A percentile compares a stretch with the other conserved stretches of the same genome.
Conservation (phyloP, 2,329 filamentous ascomycete species). For the Fusarium xyrophilum region DNA sequence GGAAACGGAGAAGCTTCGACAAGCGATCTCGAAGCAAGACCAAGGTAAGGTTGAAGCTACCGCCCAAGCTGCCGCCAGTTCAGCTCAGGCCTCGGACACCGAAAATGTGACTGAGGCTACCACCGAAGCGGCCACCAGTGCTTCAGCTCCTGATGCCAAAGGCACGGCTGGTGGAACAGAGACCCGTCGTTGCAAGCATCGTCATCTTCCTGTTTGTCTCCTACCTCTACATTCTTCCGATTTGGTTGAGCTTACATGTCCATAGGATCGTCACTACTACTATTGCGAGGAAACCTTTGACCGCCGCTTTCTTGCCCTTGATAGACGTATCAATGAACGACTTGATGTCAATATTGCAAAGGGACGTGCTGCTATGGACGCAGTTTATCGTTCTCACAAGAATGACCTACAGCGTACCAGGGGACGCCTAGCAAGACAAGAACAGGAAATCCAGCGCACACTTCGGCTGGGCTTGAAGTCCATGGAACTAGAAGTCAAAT, state of each 20-base stretch:
- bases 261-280: slow-evolving; percentile 11
- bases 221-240: background rate
- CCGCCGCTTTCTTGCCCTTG: background rate
- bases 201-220: slow-evolving; percentile 3
- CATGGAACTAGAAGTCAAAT: too few relatives aligned
- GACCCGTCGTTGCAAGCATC: background rate
- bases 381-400: background rate
- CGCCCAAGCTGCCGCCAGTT: background rate
- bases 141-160: background rate
- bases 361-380: background rate
- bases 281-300: background rate
- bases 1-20: background rate
- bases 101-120: background rate
- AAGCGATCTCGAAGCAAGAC: background rate
- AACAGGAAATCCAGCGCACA: background rate
- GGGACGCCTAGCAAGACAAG: background rate
- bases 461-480: too few relatives aligned
- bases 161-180: too few relatives aligned
- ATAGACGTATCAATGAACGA: background rate
- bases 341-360: background rate
- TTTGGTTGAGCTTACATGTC: background rate
- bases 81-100: background rate
- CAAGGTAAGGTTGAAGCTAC: background rate
- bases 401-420: background rate
- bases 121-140: background rate